These are phyloP conservation scores for Capsicum rhomboideum DNA, from an alignment of 257 asterid species.

Conservation along the genomic window DNA sequence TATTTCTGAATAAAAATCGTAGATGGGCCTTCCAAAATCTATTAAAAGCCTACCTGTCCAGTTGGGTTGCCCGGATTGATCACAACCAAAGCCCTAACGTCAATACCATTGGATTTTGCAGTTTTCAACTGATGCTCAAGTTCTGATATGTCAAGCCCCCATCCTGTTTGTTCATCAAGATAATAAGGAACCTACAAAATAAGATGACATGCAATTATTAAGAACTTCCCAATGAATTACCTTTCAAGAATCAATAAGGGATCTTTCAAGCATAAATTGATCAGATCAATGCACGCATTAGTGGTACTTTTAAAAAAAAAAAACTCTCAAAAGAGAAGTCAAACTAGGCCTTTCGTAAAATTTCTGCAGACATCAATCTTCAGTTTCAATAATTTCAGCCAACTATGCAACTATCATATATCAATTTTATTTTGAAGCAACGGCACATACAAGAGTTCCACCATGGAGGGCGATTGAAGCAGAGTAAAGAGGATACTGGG, in stretches of 20 bases:
- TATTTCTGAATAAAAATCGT: not conserved
- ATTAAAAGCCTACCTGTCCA: conserved; percentile 61
- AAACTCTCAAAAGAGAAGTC: not conserved
- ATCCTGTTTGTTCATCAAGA: conserved; percentile 91
- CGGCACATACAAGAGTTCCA: conserved; percentile 76
- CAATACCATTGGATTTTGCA: conserved; percentile 72
- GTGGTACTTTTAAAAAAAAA: not conserved
- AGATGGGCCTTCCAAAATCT: not conserved
- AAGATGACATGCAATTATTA: not conserved
- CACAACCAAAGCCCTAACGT: conserved; percentile 84
- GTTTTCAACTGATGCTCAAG: conserved; percentile 69
- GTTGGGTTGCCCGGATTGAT: conserved; percentile 99
- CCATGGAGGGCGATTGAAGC: conserved; percentile 93
- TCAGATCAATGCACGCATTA: not conserved
- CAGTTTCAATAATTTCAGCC: not conserved
- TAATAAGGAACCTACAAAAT: conserved; percentile 80
- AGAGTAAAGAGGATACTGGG: conserved; percentile 91
- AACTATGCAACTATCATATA: not conserved
- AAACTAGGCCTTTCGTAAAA: not conserved
- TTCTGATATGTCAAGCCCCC: conserved; percentile 89
- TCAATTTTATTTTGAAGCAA: not conserved
- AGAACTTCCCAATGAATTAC: not conserved
- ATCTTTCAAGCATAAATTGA: not conserved
- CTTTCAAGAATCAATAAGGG: not conserved
- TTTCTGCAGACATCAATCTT: not conserved